phyloP scores from a whole-genome alignment of 1,139 yeast genomes.

The Candida dubliniensis region DNA sequence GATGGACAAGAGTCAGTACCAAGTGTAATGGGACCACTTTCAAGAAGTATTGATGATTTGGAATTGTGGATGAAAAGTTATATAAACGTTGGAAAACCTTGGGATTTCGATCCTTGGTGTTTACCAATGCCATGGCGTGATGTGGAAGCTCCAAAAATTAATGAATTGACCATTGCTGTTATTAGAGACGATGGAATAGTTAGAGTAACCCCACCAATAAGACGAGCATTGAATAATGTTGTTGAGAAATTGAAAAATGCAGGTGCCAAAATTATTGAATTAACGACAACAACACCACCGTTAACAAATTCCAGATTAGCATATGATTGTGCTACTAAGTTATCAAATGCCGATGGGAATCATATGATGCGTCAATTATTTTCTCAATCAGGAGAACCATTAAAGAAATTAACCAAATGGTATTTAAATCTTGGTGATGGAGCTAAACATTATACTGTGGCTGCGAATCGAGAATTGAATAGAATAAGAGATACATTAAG shows the following conservation, averaged over 20 bases:
- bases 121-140: conserved; percentile 65
- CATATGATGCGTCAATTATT: conserved; percentile 49
- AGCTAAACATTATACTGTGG: conserved; percentile 38
- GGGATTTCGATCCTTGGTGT: conserved; percentile 59
- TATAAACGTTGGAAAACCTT: conserved; percentile 65
- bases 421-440: conserved; percentile 60
- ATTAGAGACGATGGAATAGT: conserved; percentile 42
- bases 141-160: conserved; percentile 44
- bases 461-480: conserved; percentile 52
- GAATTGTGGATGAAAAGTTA: conserved; percentile 59
- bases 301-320: conserved; percentile 45
- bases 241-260: conserved; percentile 30
- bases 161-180: conserved; percentile 37
- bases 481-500: conserved; percentile 52
- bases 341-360: conserved; percentile 64
- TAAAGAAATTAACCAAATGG: conserved; percentile 61
- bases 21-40: conserved; percentile 64
- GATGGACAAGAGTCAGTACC: conserved; percentile 59
- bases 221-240: conserved; percentile 30
- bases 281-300: conserved; percentile 39
- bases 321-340: conserved; percentile 47
- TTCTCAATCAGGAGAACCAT: conserved; percentile 63
- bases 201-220: conserved; percentile 57
- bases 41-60: conserved; percentile 63
- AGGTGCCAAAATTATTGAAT: conserved; percentile 36